A percentile compares a stretch with the other conserved stretches of the same genome.
phyloP scores from a whole-genome alignment of 108 stramenopile species.

The Skeletonema costatum region DNA sequence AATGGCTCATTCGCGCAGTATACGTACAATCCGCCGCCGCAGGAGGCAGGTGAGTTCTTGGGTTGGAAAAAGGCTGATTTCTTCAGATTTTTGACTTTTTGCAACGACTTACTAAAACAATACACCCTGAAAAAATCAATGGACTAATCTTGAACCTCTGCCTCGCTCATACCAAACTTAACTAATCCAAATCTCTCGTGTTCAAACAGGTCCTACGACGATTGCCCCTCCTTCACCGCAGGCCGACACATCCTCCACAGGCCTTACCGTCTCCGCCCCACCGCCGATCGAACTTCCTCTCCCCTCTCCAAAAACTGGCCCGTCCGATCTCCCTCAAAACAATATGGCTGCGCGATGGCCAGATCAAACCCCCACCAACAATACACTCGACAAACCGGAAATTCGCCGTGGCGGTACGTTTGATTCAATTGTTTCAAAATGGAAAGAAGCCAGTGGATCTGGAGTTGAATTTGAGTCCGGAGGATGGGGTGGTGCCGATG shows the following conservation, averaged over 20 bases:
- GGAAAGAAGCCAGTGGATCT: constrained; percentile 70
- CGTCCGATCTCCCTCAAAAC: constrained; percentile 77
- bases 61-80: too few species aligned
- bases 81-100: too few species aligned
- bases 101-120: too few species aligned
- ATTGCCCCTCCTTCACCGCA: constrained; percentile 73
- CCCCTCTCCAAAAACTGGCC: constrained; percentile 85
- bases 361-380: constrained; percentile 71
- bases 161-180: background rate
- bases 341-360: constrained; percentile 85
- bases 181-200: too few species aligned
- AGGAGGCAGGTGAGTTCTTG: too few species aligned
- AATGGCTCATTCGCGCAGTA: too few species aligned
- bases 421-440: constrained; percentile 88
- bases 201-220: constrained; percentile 85
- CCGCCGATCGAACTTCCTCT: constrained; percentile 89
- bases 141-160: background rate
- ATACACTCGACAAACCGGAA: constrained; percentile 67
- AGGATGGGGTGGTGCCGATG: constrained; percentile 26
- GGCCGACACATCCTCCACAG: constrained; percentile 74
- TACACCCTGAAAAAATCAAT: too few species aligned
- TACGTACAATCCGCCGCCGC: too few species aligned
- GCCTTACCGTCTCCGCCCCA: constrained; percentile 64
- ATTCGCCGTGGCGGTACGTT: constrained; percentile 75
- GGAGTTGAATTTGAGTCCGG: constrained; percentile 53